Base-by-base conservation (phyloP, 1,139 yeast species). In the Hyphopichia fennica region DNA sequence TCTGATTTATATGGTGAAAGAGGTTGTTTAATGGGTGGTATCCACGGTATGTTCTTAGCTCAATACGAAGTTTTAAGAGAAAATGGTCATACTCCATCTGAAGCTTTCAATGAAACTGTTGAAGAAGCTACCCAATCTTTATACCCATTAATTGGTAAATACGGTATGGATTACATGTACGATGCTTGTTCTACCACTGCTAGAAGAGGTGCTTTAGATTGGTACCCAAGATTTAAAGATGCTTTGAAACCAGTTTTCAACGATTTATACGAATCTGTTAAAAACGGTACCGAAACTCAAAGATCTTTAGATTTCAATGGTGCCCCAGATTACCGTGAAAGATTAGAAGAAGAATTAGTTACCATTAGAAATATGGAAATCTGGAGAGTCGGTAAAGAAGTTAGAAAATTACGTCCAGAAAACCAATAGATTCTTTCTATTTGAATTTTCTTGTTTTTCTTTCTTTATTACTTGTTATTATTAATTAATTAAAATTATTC, bases 141-240 rank as follows among this genome's bases (percentile, higher is more conserved):
- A 63, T 93, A 93, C 87, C 99, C 99, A 75, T 85, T 93, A 81
- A 75, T 93, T 62, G 99, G 99, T 76, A 89, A 88, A 78, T 87
- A 93, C 82, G 99, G 99, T 80, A 93, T 93, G 99, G 99, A 93
- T 79, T 93, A 93, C 93, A 93, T 93, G 99, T 93, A 93, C 84
- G 98, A 91, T 69, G 99, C 99, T 62, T 93, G 99, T 79, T 93
- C 99, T 57, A 93, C 99, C 69, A 93, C 99, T 59, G 99, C 99
- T 62, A 89, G 98, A 83, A 90, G 99, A 81, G 99, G 99, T 82
- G 99, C 99, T 67, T 84, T 93, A 65, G 99, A 93, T 82, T 93
- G 99, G 99, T 91, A 93, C 82, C 99, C 98, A 75, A 78, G 84
- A 73, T 93, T 93, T 89, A 90, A 90, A 84, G 95, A 88, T 62